A percentile compares a stretch with the other conserved stretches of the same genome.
These are phyloP conservation scores for Suaeda aralocaspica DNA, from an alignment of 148 eudicot genomes.

Conservation along the genomic window DNA sequence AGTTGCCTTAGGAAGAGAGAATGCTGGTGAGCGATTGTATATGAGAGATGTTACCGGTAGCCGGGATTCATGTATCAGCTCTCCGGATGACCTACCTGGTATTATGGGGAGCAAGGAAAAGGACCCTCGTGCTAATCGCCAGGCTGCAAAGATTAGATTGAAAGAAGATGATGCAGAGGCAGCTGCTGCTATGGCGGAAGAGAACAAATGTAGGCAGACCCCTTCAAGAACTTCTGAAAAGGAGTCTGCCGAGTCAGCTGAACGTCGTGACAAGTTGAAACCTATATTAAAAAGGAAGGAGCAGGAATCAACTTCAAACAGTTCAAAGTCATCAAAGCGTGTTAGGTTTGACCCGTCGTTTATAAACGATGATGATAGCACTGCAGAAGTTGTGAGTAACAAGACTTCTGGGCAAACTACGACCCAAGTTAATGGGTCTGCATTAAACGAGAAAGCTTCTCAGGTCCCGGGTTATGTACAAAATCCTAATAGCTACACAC, in stretches of 20 bases:
- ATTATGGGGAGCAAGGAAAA: constrained; percentile 11
- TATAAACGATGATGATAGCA: constrained; percentile 17
- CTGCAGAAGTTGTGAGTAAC: constrained; percentile 13
- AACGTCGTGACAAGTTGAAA: constrained; percentile 24
- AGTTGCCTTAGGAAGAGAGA: constrained; percentile 34
- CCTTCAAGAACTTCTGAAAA: constrained; percentile 15
- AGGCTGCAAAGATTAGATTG: constrained; percentile 38
- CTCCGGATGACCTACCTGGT: constrained; percentile 19
- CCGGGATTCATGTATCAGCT: background rate
- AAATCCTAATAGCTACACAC: constrained; percentile 46
- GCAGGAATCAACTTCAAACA: constrained; percentile 25
- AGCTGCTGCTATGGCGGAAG: constrained; percentile 19
- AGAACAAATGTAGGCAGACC: constrained; percentile 7
- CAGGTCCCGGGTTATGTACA: constrained; percentile 41
- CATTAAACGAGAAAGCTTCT: constrained; percentile 15
- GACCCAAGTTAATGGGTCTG: constrained; percentile 9
- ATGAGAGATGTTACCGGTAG: constrained; percentile 24
- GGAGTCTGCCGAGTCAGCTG: constrained; percentile 6
- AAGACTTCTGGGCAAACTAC: background rate
- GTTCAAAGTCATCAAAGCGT: constrained; percentile 37
- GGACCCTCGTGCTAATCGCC: constrained; percentile 44
- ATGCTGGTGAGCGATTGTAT: constrained; percentile 31
- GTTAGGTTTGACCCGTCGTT: constrained; percentile 50
- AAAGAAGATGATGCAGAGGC: constrained; percentile 43
- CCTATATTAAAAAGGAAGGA: constrained; percentile 49